phyloP scores from a whole-genome alignment of 2,329 filamentous ascomycete species.

The Plenodomus lindquistii region DNA sequence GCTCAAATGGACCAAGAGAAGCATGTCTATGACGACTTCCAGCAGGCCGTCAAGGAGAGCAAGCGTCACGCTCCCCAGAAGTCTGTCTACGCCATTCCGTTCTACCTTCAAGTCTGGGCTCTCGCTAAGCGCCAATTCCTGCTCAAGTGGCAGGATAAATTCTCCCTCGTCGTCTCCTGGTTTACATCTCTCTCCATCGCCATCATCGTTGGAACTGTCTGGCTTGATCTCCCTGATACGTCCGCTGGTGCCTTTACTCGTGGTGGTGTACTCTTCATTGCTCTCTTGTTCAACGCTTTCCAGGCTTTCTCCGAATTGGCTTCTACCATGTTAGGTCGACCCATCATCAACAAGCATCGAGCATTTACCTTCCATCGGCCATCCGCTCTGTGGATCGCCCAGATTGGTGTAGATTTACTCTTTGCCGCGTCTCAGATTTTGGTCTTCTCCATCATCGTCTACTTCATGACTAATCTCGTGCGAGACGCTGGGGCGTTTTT shows the following conservation, averaged over 20 bases:
- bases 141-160: conserved; percentile 84
- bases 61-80: conserved; percentile 74
- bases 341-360: conserved; percentile 82
- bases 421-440: conserved; percentile 72
- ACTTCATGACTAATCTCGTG: conserved; percentile 55
- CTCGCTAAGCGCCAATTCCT: conserved; percentile 82
- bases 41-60: conserved; percentile 72
- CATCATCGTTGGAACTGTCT: conserved; percentile 79
- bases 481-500: conserved; percentile 54
- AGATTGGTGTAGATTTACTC: conserved; percentile 76
- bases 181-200: conserved; percentile 71
- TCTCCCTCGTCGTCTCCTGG: conserved; percentile 76
- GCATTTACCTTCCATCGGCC: conserved; percentile 83
- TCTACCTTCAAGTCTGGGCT: conserved; percentile 80
- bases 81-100: conserved; percentile 82
- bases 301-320: conserved; percentile 80
- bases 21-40: conserved; percentile 74
- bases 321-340: conserved; percentile 73
- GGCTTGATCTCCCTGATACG: conserved; percentile 67
- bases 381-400: conserved; percentile 79
- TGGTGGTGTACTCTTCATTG: conserved; percentile 79
- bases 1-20: conserved; percentile 65
- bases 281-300: conserved; percentile 85
- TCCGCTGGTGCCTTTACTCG: conserved; percentile 75
- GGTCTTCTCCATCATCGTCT: conserved; percentile 52